Conservation (phyloP, 1,139 yeast genomes). For the Geotrichum cucujoidarum region DNA sequence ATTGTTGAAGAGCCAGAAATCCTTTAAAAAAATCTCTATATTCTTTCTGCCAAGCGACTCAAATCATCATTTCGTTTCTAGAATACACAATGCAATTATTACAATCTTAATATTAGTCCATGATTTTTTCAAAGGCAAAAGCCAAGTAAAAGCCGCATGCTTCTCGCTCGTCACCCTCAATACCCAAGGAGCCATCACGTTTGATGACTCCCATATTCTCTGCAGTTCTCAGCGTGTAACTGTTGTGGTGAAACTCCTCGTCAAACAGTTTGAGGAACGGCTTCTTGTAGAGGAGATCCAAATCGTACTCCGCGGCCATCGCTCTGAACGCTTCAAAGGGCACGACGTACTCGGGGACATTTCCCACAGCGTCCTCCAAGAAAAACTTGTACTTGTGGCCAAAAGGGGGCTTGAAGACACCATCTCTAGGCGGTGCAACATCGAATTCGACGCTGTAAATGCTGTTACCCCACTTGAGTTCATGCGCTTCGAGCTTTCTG, state of each 20-base stretch:
- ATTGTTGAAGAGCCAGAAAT: slow-evolving; percentile 8
- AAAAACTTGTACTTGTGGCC: slow-evolving; percentile 82
- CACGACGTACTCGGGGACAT: slow-evolving; percentile 96
- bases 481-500: slow-evolving; percentile 44
- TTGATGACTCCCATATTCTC: slow-evolving; percentile 34
- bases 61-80: too few relatives aligned
- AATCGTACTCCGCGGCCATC: slow-evolving; percentile 76
- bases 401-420: slow-evolving; percentile 65
- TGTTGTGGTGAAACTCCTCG: slow-evolving; percentile 59
- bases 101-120: too few relatives aligned
- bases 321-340: slow-evolving; percentile 85
- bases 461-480: slow-evolving; percentile 75
- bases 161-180: slow-evolving; percentile 85
- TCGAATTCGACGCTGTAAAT: slow-evolving; percentile 78
- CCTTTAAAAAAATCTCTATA: slow-evolving; percentile 1
- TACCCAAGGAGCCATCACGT: slow-evolving; percentile 76
- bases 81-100: too few relatives aligned
- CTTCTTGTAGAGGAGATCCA: slow-evolving; percentile 66
- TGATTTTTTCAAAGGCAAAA: slow-evolving; percentile 65
- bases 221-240: slow-evolving; percentile 26
- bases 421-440: slow-evolving; percentile 66
- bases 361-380: slow-evolving; percentile 88
- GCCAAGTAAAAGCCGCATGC: slow-evolving; percentile 81
- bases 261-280: slow-evolving; percentile 80
- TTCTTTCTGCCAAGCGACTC: too few relatives aligned